Conservation (phyloP, 2,329 filamentous ascomycete genomes). For the Escovopsis sp. region DNA sequence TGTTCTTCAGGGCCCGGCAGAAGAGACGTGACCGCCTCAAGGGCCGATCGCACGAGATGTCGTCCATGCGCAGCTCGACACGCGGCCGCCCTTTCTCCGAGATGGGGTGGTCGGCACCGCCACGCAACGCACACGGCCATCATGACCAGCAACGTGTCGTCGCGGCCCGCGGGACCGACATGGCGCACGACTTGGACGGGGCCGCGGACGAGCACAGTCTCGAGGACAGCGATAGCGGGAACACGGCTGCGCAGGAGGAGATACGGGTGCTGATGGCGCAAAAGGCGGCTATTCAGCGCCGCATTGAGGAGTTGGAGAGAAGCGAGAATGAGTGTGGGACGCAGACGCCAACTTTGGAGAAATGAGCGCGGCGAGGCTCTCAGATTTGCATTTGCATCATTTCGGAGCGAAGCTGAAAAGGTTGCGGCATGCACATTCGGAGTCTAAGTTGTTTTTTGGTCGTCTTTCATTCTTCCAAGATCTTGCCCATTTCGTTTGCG, state of each 20-base stretch:
- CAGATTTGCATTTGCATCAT: too few species aligned
- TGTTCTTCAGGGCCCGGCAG: conserved; percentile 12
- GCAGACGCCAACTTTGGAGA: neutral
- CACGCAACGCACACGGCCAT: neutral
- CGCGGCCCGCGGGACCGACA: neutral
- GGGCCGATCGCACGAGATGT: conserved; percentile 10
- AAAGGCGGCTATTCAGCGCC: conserved; percentile 21
- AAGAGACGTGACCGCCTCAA: neutral
- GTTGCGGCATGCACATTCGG: too few species aligned
- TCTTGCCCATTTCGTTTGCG: too few species aligned
- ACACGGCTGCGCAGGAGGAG: conserved; percentile 14
- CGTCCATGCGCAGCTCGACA: conserved; percentile 9
- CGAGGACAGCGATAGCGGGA: conserved; percentile 10
- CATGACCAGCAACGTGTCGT: too few species aligned
- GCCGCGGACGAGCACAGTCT: conserved; percentile 11
- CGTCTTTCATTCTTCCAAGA: too few species aligned
- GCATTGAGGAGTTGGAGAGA: conserved; percentile 19
- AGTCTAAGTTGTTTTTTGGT: too few species aligned
- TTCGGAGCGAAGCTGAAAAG: too few species aligned
- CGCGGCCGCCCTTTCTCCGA: conserved; percentile 6
- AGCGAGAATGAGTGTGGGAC: neutral
- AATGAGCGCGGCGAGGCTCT: neutral
- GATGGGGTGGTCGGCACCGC: neutral
- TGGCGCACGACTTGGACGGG: conserved; percentile 18
- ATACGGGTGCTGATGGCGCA: conserved; percentile 19